Conservation (phyloP, 306 rosid species). For the Acacia crassicarpa region DNA sequence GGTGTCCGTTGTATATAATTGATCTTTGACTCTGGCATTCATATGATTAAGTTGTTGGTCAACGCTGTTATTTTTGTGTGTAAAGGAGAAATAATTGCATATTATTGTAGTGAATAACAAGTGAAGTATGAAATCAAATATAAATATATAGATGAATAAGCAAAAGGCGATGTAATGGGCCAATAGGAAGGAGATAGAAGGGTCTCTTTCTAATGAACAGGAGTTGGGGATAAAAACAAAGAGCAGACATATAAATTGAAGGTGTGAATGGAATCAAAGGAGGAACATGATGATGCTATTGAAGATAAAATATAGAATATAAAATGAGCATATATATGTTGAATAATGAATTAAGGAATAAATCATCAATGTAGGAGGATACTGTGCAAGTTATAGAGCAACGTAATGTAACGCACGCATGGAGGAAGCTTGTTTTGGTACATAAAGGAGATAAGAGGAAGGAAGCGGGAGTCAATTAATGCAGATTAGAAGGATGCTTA, state of each 20-base stretch:
- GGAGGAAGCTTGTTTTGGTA: not conserved
- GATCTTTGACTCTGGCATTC: slow-evolving; percentile 24
- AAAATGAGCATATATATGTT: too few species aligned
- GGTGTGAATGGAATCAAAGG: slow-evolving; percentile 48
- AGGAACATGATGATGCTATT: slow-evolving; percentile 24
- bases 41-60: slow-evolving; percentile 6
- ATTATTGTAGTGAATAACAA: too few species aligned
- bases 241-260: not conserved
- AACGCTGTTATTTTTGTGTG: not conserved
- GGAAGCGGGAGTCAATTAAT: not conserved
- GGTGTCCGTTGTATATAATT: too few species aligned
- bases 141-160: too few species aligned
- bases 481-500: not conserved
- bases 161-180: too few species aligned
- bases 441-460: not conserved
- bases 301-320: not conserved
- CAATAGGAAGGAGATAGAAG: not conserved
- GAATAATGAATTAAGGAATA: not conserved
- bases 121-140: too few species aligned
- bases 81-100: too few species aligned
- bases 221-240: not conserved
- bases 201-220: slow-evolving; percentile 29
- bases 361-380: not conserved
- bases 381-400: not conserved
- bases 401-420: not conserved